Percentiles rank a stretch among this genome's conserved stretches.
phyloP scores from a whole-genome alignment of 208 protist genomes.

The Acanthamoeba royreba region DNA sequence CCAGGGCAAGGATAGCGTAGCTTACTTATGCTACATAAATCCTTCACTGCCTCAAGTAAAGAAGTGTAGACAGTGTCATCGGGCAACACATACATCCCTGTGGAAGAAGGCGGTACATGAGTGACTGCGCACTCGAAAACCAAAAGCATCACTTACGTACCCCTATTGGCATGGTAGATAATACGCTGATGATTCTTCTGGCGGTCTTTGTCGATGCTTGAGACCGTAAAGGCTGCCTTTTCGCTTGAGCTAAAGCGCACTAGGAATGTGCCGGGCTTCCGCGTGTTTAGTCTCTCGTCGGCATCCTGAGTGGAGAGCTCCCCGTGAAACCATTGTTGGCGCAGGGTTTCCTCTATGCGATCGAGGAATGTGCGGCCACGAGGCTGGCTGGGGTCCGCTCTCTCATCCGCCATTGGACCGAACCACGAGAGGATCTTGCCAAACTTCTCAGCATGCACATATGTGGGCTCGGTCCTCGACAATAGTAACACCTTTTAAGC shows the following conservation, averaged over 20 bases:
- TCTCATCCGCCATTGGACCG: not conserved
- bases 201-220: not conserved
- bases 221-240: not conserved
- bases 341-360: slow-evolving; percentile 20
- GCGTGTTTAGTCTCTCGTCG: not conserved
- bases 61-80: not conserved
- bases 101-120: not conserved
- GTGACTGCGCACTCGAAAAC: not conserved
- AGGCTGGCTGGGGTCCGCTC: not conserved
- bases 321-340: slow-evolving; percentile 35
- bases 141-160: not conserved
- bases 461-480: not conserved
- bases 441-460: not conserved
- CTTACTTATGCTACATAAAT: not conserved
- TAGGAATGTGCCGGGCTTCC: not conserved
- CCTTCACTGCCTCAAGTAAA: not conserved
- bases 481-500: not conserved
- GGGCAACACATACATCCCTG: not conserved
- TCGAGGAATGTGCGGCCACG: slow-evolving; percentile 2
- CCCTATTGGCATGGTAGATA: not conserved
- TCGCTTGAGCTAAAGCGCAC: slow-evolving; percentile 13
- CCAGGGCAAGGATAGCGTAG: not conserved
- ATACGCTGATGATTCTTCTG: not conserved
- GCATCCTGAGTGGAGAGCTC: slow-evolving; percentile 17
- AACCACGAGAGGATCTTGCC: slow-evolving; percentile 1